These are phyloP conservation scores for Nannochloropsis gaditana DNA, from an alignment of 108 stramenopile genomes.

Conservation along the genomic window DNA sequence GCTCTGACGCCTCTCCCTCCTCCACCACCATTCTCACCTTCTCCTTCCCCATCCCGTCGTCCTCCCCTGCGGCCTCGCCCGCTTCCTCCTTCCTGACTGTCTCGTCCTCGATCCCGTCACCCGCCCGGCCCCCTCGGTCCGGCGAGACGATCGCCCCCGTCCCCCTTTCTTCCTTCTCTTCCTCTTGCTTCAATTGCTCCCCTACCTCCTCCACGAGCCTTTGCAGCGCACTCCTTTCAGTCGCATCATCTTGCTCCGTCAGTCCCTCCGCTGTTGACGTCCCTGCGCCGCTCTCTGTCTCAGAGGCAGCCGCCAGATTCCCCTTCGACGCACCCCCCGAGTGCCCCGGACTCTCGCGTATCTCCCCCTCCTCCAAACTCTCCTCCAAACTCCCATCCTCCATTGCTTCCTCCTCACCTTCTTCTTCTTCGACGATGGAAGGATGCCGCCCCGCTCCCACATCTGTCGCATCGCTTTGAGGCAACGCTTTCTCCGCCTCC, in stretches of 20 bases:
- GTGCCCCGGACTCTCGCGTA: neutral
- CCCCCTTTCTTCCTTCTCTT: neutral
- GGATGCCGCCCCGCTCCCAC: neutral
- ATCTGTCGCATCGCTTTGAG: neutral
- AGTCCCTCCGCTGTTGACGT: too few relatives aligned
- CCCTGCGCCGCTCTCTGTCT: too few relatives aligned
- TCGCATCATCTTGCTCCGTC: neutral
- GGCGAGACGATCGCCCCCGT: neutral
- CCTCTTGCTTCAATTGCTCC: neutral
- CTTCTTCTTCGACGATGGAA: conserved; percentile 10
- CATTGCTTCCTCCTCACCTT: neutral
- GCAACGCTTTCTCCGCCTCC: neutral
- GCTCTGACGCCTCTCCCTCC: neutral
- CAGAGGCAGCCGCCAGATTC: too few relatives aligned
- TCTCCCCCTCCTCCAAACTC: conserved; percentile 14
- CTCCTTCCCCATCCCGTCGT: neutral
- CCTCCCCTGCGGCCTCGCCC: neutral
- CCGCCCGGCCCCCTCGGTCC: neutral
- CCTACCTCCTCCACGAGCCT: neutral
- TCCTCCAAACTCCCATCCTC: neutral
- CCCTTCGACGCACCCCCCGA: too few relatives aligned
- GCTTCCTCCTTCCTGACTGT: neutral
- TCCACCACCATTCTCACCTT: neutral
- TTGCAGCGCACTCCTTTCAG: neutral
- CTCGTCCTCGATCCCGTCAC: neutral